These are phyloP conservation scores for Platismatia glauca DNA, from an alignment of 495 filamentous ascomycete species.

Conservation along the genomic window DNA sequence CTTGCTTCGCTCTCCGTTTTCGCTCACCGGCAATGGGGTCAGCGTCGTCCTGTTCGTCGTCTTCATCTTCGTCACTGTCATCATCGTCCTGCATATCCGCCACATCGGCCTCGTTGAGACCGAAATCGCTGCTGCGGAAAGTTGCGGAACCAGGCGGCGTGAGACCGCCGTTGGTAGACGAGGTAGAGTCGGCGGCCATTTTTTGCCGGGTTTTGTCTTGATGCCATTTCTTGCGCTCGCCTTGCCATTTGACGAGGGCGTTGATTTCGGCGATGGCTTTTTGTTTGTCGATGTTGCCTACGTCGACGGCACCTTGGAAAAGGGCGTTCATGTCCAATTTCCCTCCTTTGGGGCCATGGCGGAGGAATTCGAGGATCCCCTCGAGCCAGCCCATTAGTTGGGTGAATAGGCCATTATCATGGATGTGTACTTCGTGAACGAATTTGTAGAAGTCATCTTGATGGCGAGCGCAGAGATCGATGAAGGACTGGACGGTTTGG, in stretches of 20 bases:
- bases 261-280: constrained; percentile 76
- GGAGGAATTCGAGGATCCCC: constrained; percentile 87
- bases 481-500: constrained; percentile 97
- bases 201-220: constrained; percentile 96
- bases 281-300: constrained; percentile 55
- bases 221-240: constrained; percentile 91
- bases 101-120: constrained; percentile 55
- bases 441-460: constrained; percentile 98
- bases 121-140: constrained; percentile 77
- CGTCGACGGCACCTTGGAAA: constrained; percentile 66
- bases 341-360: constrained; percentile 67
- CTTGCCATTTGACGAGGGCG: constrained; percentile 82
- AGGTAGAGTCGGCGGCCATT: constrained; percentile 77
- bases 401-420: constrained; percentile 93
- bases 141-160: constrained; percentile 39
- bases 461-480: constrained; percentile 91
- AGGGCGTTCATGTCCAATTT: constrained; percentile 91
- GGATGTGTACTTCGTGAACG: constrained; percentile 94
- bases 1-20: constrained; percentile 58
- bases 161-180: constrained; percentile 26
- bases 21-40: constrained; percentile 86
- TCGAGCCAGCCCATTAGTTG: constrained; percentile 96
- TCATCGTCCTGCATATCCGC: constrained; percentile 15
- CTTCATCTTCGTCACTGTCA: constrained; percentile 48
- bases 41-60: constrained; percentile 64